Evolutionary conservation across 2,329 filamentous ascomycete species (phyloP).

Genomic region (Colletotrichum cereale): DNA sequence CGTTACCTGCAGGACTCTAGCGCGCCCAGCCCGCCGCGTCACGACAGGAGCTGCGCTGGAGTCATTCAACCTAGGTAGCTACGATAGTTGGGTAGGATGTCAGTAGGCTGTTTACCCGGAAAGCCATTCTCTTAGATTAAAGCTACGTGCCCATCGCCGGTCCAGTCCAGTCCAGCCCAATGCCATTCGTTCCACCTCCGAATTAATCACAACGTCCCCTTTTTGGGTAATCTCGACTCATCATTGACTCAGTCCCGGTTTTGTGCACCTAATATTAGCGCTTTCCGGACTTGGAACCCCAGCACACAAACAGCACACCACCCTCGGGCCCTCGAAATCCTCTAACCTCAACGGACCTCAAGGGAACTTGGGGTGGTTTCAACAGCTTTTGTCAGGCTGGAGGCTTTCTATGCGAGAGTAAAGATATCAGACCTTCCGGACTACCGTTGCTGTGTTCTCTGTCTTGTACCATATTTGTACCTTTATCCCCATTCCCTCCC

Average conservation of each 20-base stretch:
- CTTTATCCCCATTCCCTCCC: background rate
- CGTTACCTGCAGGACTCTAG: slow-evolving; percentile 5
- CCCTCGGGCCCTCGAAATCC: slow-evolving; percentile 16
- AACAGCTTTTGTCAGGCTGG: background rate
- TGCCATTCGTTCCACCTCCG: background rate
- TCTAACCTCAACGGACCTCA: slow-evolving; percentile 7
- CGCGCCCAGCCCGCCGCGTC: slow-evolving; percentile 17
- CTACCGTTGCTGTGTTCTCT: slow-evolving; percentile 10
- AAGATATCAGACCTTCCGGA: slow-evolving; percentile 17
- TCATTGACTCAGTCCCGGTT: slow-evolving; percentile 23
- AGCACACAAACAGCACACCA: background rate
- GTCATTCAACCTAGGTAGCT: background rate
- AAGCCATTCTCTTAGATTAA: background rate
- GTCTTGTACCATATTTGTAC: slow-evolving; percentile 21
- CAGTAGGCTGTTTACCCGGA: background rate
- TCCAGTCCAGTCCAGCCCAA: background rate
- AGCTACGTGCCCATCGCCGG: slow-evolving; percentile 14
- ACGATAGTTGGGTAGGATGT: no score
- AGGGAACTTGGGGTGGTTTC: slow-evolving; percentile 20
- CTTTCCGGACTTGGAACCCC: background rate
- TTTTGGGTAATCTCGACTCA: slow-evolving; percentile 25
- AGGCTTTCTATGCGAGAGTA: slow-evolving; percentile 7
- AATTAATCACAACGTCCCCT: background rate
- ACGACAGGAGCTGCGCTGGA: slow-evolving; percentile 19
- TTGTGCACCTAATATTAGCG: background rate